A percentile compares a stretch with the other conserved stretches of the same genome.
Conservation (phyloP, 2,329 filamentous ascomycete genomes). For the Fusarium sp. region DNA sequence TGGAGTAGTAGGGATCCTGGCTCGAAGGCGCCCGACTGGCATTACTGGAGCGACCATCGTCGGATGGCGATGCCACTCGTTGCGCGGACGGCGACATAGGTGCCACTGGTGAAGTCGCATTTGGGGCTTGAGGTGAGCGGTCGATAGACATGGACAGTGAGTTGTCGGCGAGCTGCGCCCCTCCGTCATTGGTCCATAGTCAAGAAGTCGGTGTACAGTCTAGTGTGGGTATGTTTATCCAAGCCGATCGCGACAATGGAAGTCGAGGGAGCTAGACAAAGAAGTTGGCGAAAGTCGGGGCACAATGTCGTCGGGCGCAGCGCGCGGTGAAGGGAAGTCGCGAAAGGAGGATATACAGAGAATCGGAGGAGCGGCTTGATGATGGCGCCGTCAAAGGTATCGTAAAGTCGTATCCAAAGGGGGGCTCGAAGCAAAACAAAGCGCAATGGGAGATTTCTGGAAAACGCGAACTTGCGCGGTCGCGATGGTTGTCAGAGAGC, state of each 20-base stretch:
- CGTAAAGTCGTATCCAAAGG: conserved; percentile 19
- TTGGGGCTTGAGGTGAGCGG: conserved; percentile 27
- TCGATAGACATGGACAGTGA: conserved; percentile 39
- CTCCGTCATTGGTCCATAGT: conserved; percentile 53
- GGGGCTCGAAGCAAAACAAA: conserved; percentile 33
- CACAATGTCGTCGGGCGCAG: neutral
- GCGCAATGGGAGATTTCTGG: conserved; percentile 23
- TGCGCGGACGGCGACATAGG: conserved; percentile 44
- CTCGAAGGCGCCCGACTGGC: conserved; percentile 45
- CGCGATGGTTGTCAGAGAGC: conserved; percentile 34
- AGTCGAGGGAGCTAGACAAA: neutral
- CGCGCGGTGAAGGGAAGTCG: neutral
- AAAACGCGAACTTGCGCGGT: conserved; percentile 42
- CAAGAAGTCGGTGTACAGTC: conserved; percentile 27
- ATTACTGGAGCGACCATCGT: conserved; percentile 46
- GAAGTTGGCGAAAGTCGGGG: conserved; percentile 4
- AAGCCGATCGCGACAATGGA: conserved; percentile 12
- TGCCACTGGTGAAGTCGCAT: conserved; percentile 45
- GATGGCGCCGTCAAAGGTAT: conserved; percentile 2
- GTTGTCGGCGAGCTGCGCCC: conserved; percentile 46
- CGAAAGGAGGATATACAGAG: neutral
- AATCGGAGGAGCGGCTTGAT: conserved; percentile 11
- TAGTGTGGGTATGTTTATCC: conserved; percentile 15
- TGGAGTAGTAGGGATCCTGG: conserved; percentile 65
- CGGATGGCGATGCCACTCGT: conserved; percentile 39